These are phyloP conservation scores for Paraphoma chrysanthemicola DNA, from an alignment of 2,329 filamentous ascomycete genomes.

Conservation along the genomic window DNA sequence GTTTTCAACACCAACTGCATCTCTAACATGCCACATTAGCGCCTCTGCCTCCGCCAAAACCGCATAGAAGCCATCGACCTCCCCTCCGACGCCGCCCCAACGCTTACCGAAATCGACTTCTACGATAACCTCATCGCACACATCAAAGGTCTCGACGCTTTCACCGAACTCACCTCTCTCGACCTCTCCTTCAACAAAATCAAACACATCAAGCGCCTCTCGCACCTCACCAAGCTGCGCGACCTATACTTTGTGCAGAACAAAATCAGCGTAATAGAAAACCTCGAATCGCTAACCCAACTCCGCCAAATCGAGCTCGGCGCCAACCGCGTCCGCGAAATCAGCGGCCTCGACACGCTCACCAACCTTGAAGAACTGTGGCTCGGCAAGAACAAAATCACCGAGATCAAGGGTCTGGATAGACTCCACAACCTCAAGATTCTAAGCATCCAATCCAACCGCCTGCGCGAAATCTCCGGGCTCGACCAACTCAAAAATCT, in stretches of 20 bases:
- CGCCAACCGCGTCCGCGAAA: conserved; percentile 88
- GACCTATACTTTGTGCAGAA: conserved; percentile 95
- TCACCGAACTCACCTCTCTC: conserved; percentile 77
- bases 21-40: conserved; percentile 44
- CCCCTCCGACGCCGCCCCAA: conserved; percentile 68
- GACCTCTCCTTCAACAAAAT: conserved; percentile 99
- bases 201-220: conserved; percentile 93
- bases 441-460: conserved; percentile 94
- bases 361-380: conserved; percentile 85
- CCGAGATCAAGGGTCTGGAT: conserved; percentile 77
- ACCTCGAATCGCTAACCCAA: conserved; percentile 74
- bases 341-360: conserved; percentile 82
- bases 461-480: conserved; percentile 79
- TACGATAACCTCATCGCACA: conserved; percentile 96
- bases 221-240: conserved; percentile 76
- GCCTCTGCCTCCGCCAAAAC: conserved; percentile 92
- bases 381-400: conserved; percentile 97
- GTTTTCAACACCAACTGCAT: neutral
- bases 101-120: conserved; percentile 84
- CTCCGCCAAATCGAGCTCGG: conserved; percentile 88
- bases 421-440: conserved; percentile 81
- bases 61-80: conserved; percentile 81
- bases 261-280: conserved; percentile 88
- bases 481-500: conserved; percentile 76
- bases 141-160: conserved; percentile 80